Evolutionary conservation across 176 grass and related monocot species (phyloP), one percentile per base, ranked within the genome.

Genomic region (Guadua angustifolia): DNA sequence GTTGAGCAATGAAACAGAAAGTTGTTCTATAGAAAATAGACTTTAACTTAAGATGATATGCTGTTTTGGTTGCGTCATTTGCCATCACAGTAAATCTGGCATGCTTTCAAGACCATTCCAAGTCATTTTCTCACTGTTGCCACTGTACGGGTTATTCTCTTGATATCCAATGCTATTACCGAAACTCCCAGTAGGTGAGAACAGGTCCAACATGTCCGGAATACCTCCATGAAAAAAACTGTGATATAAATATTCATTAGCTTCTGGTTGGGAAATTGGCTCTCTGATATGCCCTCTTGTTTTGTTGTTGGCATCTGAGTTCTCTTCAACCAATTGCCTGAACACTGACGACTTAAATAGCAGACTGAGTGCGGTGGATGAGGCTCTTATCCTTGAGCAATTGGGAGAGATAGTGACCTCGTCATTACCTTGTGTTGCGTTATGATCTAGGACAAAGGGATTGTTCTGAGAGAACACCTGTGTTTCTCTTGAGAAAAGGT

Each of bases 261-360:
- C 40, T 78, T 85, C 3, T 53, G 29, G 11, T 17, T 62, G 21
- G 2, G 29, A 69, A 85, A 32, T 19, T 51, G 33, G 43, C n/a
- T 72, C 33, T 68, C 9, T 44, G 59, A 7, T 58, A 32, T 58
- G 50, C 18, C 38, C 46, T 66, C 2, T 55, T 67, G 46, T 74
- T 74, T 79, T 83, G 7, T 43, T 35, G 5, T 10, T 59, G 49
- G 22, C 75, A 57, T 73, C 57, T 65, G 67, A 84, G 69, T 84
- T 88, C 52, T 80, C 78, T 65, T 90, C 80, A 26, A 90, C 25
- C 4, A 85, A 52, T 42, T 83, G 49, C 45, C 52, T 80, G 50
- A 77, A 91, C 66, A 85, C 19, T 19, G 71, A 81, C 11, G 81
- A 66, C 62, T 72, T 82, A 9, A 85, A 58, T 85, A 91, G 33